These are phyloP conservation scores for Lecanicillium sp. DNA, from an alignment of 2,329 filamentous ascomycete species.

Conservation along the genomic window DNA sequence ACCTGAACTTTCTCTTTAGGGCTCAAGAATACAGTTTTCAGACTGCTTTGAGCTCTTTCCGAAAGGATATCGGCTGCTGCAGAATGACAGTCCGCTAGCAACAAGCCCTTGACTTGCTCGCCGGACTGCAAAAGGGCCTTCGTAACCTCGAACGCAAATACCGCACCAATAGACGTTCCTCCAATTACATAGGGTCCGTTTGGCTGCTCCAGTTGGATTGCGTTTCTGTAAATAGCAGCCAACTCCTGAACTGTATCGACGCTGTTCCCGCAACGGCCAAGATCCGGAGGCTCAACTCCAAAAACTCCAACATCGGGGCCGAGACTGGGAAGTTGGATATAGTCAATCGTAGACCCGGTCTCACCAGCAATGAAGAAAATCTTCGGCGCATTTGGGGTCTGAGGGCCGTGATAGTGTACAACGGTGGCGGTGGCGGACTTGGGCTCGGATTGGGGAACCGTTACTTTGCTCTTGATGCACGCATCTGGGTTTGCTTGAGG, in stretches of 20 bases:
- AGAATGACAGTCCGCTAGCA: background rate
- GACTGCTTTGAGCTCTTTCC: background rate
- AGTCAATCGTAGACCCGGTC: background rate
- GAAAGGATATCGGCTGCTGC: background rate
- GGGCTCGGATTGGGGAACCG: background rate
- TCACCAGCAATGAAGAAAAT: background rate
- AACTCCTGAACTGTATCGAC: background rate
- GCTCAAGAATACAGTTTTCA: background rate
- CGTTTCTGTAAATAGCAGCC: background rate
- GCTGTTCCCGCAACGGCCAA: background rate
- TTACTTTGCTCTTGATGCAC: background rate
- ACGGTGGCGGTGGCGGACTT: background rate
- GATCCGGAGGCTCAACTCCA: background rate
- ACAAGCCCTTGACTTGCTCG: background rate
- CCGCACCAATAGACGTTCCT: background rate
- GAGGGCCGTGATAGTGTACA: background rate
- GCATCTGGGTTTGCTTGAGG: background rate
- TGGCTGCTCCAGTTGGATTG: background rate
- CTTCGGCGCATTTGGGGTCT: background rate
- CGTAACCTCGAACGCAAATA: background rate
- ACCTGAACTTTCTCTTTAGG: background rate
- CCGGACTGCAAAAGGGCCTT: background rate
- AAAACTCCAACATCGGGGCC: background rate
- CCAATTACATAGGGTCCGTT: background rate
- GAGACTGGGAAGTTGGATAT: background rate